Conservation (phyloP, 1,139 yeast genomes). For the Tardiomyces depauwii region DNA sequence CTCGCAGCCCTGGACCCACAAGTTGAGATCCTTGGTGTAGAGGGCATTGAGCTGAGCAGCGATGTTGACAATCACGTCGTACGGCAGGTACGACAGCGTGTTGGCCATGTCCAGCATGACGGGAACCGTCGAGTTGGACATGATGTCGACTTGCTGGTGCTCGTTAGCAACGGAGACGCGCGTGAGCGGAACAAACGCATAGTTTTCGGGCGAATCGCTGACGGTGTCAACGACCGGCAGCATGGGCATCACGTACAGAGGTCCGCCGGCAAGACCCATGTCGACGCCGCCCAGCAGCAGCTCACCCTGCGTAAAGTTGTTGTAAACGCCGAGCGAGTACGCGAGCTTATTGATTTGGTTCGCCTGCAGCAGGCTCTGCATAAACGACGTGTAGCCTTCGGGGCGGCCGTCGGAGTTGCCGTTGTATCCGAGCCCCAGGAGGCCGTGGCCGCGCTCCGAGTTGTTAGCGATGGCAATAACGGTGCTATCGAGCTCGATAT, state of each 20-base stretch:
- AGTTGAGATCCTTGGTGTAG: slow-evolving; percentile 36
- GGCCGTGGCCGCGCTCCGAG: slow-evolving; percentile 1
- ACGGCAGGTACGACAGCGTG: slow-evolving; percentile 45
- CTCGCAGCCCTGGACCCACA: slow-evolving; percentile 63
- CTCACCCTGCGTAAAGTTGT: slow-evolving; percentile 5
- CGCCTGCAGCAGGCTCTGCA: slow-evolving; percentile 3
- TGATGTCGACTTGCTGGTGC: slow-evolving; percentile 28
- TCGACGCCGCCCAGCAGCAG: slow-evolving; percentile 16
- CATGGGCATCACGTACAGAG: slow-evolving; percentile 14
- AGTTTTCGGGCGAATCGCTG: slow-evolving; percentile 18
- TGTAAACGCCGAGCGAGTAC: slow-evolving; percentile 9
- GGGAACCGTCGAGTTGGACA: slow-evolving; percentile 29
- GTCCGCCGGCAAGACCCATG: slow-evolving; percentile 8
- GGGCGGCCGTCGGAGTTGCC: neutral
- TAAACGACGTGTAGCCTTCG: slow-evolving; percentile 3
- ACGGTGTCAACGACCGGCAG: slow-evolving; percentile 8
- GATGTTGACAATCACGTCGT: slow-evolving; percentile 45
- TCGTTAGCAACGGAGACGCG: slow-evolving; percentile 37
- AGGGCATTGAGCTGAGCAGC: slow-evolving; percentile 70
- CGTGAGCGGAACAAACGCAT: slow-evolving; percentile 49
- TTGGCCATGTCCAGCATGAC: slow-evolving; percentile 53
- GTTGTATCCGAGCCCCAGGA: neutral
- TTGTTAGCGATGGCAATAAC: slow-evolving; percentile 12
- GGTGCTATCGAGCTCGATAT: slow-evolving; percentile 5
- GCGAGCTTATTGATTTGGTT: slow-evolving; percentile 7